Evolutionary conservation across 345 rosid species (phyloP).

Genomic region (Corchorus olitorius): DNA sequence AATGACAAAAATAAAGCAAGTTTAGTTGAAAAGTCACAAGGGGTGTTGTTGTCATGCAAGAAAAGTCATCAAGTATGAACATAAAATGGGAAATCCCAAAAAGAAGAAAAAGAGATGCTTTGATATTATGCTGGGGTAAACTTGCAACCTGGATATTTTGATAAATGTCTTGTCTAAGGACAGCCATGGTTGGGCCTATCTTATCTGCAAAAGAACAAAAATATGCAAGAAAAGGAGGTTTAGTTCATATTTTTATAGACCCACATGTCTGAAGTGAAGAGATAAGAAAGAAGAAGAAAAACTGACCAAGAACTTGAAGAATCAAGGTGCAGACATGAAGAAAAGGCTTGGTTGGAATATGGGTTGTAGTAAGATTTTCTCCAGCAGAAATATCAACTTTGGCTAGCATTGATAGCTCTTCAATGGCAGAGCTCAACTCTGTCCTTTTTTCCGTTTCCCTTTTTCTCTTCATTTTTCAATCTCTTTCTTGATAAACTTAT

Average conservation of each 20-base stretch:
- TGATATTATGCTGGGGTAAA: neutral
- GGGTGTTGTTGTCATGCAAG: slow-evolving; percentile 30
- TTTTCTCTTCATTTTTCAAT: slow-evolving; percentile 61
- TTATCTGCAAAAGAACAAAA: slow-evolving; percentile 62
- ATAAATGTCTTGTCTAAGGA: slow-evolving; percentile 82
- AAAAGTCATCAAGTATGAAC: neutral
- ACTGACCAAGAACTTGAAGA: slow-evolving; percentile 87
- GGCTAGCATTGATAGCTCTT: slow-evolving; percentile 61
- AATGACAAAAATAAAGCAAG: slow-evolving; percentile 17
- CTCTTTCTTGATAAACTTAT: neutral
- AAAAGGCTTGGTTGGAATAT: slow-evolving; percentile 66
- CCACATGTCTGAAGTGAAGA: neutral
- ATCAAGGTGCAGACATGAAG: slow-evolving; percentile 65
- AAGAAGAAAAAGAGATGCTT: neutral
- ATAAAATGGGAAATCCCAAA: neutral
- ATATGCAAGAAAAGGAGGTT: neutral
- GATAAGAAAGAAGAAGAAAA: neutral
- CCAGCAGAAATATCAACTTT: slow-evolving; percentile 39
- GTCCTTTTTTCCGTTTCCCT: slow-evolving; percentile 69
- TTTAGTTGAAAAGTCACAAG: slow-evolving; percentile 22
- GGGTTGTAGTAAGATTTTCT: slow-evolving; percentile 32
- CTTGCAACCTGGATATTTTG: slow-evolving; percentile 74
- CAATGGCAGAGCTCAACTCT: slow-evolving; percentile 75
- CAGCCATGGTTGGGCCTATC: slow-evolving; percentile 97
- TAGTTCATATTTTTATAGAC: neutral